Percentiles rank a stretch among this genome's conserved stretches.
Evolutionary conservation across 2,329 filamentous ascomycete species (phyloP).

Genomic region (Penicillium verrucosum): DNA sequence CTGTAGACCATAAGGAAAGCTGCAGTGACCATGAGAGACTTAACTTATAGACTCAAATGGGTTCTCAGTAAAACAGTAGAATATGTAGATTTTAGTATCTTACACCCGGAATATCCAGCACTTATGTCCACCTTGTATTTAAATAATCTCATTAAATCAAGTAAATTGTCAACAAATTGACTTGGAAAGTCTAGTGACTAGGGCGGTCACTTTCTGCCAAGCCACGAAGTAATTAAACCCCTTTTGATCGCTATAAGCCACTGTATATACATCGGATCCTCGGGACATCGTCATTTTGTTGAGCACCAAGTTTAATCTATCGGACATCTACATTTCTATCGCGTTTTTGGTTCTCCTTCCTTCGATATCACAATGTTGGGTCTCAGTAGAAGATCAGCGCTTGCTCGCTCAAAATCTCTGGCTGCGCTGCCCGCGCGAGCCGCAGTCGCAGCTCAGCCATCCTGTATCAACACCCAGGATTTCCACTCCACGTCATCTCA

Average conservation of each 20-base stretch:
- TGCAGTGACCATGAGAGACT: neutral
- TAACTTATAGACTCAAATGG: neutral
- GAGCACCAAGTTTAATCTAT: neutral
- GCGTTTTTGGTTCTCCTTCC: neutral
- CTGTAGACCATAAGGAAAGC: neutral
- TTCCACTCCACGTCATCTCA: slow-evolving; percentile 31
- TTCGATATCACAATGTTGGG: slow-evolving; percentile 12
- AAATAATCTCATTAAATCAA: neutral
- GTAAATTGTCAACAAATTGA: neutral
- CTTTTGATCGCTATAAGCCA: neutral
- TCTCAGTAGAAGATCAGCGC: slow-evolving; percentile 19
- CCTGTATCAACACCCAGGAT: slow-evolving; percentile 13
- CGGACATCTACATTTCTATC: neutral
- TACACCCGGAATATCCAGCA: rapidly evolving
- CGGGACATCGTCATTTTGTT: slow-evolving; percentile 15
- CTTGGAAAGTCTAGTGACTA: neutral
- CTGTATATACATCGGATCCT: neutral
- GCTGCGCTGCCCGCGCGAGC: slow-evolving; percentile 12
- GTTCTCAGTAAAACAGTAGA: neutral
- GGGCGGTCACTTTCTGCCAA: neutral
- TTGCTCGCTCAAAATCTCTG: slow-evolving; percentile 22
- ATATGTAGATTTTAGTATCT: neutral
- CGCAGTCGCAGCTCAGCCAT: slow-evolving; percentile 8
- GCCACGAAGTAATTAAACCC: neutral
- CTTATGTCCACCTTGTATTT: rapidly evolving